Evolutionary conservation across 2,329 filamentous ascomycete genomes (phyloP), one percentile per base, ranked within the genome.

Genomic region (Calonectria montana): DNA sequence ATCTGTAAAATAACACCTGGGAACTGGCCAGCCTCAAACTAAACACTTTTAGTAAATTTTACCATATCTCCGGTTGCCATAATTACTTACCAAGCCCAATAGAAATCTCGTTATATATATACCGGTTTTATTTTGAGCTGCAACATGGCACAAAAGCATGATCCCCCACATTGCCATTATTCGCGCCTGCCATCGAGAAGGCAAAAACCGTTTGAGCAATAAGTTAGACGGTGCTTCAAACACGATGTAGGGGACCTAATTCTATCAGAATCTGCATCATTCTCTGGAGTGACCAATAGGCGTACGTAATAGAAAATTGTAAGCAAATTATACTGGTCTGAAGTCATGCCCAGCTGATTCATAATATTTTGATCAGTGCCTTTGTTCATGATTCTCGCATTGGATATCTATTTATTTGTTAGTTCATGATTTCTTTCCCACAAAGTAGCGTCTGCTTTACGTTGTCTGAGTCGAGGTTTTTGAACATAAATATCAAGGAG

Each of bases 1-100:
- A 87, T 81, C 69, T 87, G 85, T 6, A 86, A 67, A 18, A 86
- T 81, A 12, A 86, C 80, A 0, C 84, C 84, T 2, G 85, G 84
- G 65, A 84, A 86, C 77, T 84, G 81, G 12, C 84, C 84, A 2
- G 84, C 83, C 65, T 85, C 84, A 21, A 74, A 72, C 57, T n/a
- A 61, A 41, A 63, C 27, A 12, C 57, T 65, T 15, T 39, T 1
- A 5, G 29, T 57, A 13, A 57, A 25, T 25, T 15, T 39, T 39
- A 0, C 1, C 2, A 8, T 2, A 4, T 4, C 35, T 57, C 4
- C 4, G n/a, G n/a, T 12, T 5, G 8, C 6, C 3, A 25, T 16
- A 7, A 23, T 16, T 37, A 23, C 53, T 21, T 57, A 57, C 53
- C n/a, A 57, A 21, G 8, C 71, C 71, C 59, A 73, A 6, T 37